Evolutionary conservation across 2,329 filamentous ascomycete genomes (phyloP).

Genomic region (Mycocentrospora acerina): DNA sequence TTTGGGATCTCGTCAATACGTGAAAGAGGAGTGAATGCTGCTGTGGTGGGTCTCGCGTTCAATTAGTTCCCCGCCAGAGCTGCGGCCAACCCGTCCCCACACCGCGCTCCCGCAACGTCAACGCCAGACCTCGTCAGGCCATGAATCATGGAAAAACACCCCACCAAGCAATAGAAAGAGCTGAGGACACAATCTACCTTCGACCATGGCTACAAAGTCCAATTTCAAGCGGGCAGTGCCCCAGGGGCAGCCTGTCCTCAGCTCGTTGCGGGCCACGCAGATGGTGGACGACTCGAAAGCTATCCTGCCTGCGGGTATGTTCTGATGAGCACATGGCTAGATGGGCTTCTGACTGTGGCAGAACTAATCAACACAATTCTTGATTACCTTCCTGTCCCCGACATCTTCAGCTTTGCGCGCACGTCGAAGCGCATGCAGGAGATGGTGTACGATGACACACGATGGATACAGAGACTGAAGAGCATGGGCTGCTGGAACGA

Average conservation of each 20-base stretch:
- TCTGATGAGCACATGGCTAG: neutral
- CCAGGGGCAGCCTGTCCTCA: slow-evolving; percentile 56
- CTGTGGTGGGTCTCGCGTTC: no score
- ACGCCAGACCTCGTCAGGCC: slow-evolving; percentile 8
- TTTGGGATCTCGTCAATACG: no score
- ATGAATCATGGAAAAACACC: slow-evolving; percentile 9
- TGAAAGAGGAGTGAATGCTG: no score
- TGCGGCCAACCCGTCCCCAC: neutral
- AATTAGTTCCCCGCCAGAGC: neutral
- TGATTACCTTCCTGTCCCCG: slow-evolving; percentile 82
- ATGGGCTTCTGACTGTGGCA: slow-evolving; percentile 33
- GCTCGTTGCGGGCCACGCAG: slow-evolving; percentile 75
- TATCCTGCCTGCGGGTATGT: slow-evolving; percentile 75
- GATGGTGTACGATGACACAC: slow-evolving; percentile 97
- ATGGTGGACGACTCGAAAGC: slow-evolving; percentile 78
- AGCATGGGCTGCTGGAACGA: slow-evolving; percentile 94
- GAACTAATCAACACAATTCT: slow-evolving; percentile 88
- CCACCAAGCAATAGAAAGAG: neutral
- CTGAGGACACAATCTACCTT: neutral
- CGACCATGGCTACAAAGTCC: slow-evolving; percentile 47
- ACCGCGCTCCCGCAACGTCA: slow-evolving; percentile 3
- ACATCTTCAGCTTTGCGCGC: slow-evolving; percentile 82
- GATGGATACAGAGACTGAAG: slow-evolving; percentile 86
- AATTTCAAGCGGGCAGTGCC: slow-evolving; percentile 51
- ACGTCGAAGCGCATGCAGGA: slow-evolving; percentile 86